A percentile compares a stretch with the other conserved stretches of the same genome.
phyloP scores from a whole-genome alignment of 257 asterid species.

The Lycium barbarum region DNA sequence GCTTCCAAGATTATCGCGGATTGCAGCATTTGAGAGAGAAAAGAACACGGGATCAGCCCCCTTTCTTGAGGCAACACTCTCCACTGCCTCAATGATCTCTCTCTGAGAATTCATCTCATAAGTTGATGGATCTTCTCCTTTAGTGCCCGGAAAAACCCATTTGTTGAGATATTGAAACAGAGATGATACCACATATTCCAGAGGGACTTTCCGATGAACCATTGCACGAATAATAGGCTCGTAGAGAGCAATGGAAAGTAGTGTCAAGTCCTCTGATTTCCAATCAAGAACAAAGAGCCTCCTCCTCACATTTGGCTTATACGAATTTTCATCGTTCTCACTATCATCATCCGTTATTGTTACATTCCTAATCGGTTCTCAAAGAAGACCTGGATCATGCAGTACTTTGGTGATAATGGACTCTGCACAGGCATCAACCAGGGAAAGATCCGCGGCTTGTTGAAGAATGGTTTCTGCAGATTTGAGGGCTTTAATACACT shows the following conservation, averaged over 20 bases:
- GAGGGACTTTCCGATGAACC: conserved; percentile 52
- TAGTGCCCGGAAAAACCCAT: conserved; percentile 56
- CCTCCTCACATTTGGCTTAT: conserved; percentile 60
- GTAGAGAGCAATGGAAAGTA: conserved; percentile 52
- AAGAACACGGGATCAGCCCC: conserved; percentile 49
- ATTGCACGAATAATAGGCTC: conserved; percentile 55
- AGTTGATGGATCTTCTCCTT: conserved; percentile 34
- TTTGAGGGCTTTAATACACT: conserved; percentile 64
- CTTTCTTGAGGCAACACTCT: conserved; percentile 52
- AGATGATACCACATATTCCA: conserved; percentile 57
- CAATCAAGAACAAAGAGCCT: conserved; percentile 59
- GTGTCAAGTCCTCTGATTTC: conserved; percentile 62
- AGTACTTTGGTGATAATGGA: conserved; percentile 53
- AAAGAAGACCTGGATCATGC: conserved; percentile 63
- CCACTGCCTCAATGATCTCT: conserved; percentile 68
- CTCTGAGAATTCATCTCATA: conserved; percentile 42
- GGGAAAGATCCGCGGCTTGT: conserved; percentile 59
- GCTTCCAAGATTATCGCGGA: conserved; percentile 58
- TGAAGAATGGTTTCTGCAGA: conserved; percentile 54
- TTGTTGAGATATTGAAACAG: conserved; percentile 53
- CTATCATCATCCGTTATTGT: conserved; percentile 39
- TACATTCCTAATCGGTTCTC: conserved; percentile 53
- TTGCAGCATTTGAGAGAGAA: conserved; percentile 62
- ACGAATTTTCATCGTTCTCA: conserved; percentile 38
- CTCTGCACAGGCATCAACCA: conserved; percentile 59